phyloP scores from a whole-genome alignment of 495 filamentous ascomycete genomes.

The Parachaetomium inaequale region DNA sequence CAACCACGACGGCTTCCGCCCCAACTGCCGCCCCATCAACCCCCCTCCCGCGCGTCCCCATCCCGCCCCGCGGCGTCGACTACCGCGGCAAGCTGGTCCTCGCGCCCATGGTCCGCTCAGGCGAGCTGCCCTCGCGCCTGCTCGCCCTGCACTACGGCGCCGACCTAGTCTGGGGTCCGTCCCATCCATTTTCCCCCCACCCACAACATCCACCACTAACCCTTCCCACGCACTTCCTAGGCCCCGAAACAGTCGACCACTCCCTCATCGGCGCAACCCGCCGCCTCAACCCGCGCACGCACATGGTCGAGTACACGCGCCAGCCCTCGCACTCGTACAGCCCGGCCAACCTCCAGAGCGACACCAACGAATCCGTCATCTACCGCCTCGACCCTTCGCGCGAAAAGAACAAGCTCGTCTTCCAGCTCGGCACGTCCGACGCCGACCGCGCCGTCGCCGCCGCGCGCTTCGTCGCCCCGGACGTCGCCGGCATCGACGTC shows the following conservation, averaged over 20 bases:
- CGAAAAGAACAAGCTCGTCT: constrained; percentile 72
- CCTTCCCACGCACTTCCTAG: constrained; percentile 35
- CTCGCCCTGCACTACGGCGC: constrained; percentile 90
- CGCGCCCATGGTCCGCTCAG: constrained; percentile 94
- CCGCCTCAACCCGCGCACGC: constrained; percentile 66
- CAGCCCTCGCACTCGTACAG: constrained; percentile 62
- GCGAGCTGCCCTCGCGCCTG: constrained; percentile 86
- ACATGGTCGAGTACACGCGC: constrained; percentile 78
- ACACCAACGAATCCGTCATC: constrained; percentile 60
- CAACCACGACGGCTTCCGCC: not conserved
- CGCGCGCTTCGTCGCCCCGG: constrained; percentile 72
- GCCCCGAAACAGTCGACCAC: constrained; percentile 89
- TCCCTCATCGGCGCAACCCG: constrained; percentile 82
- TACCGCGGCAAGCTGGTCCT: constrained; percentile 91
- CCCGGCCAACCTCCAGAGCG: constrained; percentile 28
- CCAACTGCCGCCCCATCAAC: constrained; percentile 44
- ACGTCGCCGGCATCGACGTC: constrained; percentile 92
- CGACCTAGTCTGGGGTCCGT: constrained; percentile 86
- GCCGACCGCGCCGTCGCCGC: constrained; percentile 79
- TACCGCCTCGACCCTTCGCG: constrained; percentile 75
- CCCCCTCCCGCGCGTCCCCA: constrained; percentile 63
- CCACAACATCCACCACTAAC: not conserved
- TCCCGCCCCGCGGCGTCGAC: constrained; percentile 84
- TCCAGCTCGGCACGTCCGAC: constrained; percentile 83
- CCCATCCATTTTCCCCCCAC: constrained; percentile 8